Base-by-base conservation (phyloP, 2,329 filamentous ascomycete genomes). In the Hymenoscyphus fraxineus region DNA sequence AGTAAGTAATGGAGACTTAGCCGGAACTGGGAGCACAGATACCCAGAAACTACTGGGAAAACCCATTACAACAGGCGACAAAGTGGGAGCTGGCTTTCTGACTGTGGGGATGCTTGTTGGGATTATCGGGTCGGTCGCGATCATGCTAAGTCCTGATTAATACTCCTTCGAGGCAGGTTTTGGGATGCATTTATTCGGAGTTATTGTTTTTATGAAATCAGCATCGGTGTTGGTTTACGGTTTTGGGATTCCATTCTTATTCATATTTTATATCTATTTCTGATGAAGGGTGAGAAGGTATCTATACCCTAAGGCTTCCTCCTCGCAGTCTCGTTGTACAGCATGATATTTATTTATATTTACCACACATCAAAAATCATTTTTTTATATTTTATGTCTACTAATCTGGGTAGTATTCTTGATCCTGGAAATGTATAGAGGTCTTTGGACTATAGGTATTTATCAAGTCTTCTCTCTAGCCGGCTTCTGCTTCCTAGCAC, bases 81-180 rank as follows among this genome's bases (percentile, higher is more conserved):
- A 72, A 61, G 78, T 75, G 1, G 80, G 80, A 0, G 80, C 79
- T 5, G 76, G 75, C 0, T 76, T 81, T 61, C 44, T 80, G 55
- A 81, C 80, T 15, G 73, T 76, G 3, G 38, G 77, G 56, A 41
- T 74, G 4, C 44, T 74, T 27, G 39, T 68, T 31, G 66, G 69
- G 27, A 65, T 72, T n/a, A 39, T 72, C 35, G 69, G 68, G n/a
- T 70, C 44, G 9, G 44, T 51, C 22, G 19, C n/a, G 10, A 7
- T 51, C 13, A 51, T 51, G 44, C 44, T 51, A 3, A 51, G 13
- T 6, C 44, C 44, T 16, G 44, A 22, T 51, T 51, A 10, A 22
- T 22, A 12, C 22, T 51, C n/a, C 13, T 10, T 27, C 12, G 22
- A 10, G 22, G 44, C 19, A 19, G 44, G 19, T 22, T 35, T 51